Percentiles rank a stretch among this genome's conserved stretches.
Evolutionary conservation across 148 eudicot species (phyloP).

Genomic region (Arctostaphylos glauca): DNA sequence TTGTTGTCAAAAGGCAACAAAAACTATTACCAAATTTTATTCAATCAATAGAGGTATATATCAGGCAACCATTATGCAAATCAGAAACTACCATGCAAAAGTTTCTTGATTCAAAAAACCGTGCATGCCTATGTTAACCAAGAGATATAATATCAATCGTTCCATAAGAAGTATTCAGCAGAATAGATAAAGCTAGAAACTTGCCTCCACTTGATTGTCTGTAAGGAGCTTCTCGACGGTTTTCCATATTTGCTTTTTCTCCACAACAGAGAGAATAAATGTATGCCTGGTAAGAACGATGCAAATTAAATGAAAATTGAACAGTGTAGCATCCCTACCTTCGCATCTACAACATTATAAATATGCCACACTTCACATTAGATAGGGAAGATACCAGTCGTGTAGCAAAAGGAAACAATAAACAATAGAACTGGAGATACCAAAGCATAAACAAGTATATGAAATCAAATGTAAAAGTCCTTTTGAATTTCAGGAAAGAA

Average conservation of each 20-base stretch:
- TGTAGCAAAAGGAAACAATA: neutral
- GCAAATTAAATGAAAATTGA: neutral
- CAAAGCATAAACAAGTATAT: neutral
- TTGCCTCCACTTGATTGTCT: slow-evolving; percentile 94
- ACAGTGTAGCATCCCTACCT: neutral
- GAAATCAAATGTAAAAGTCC: neutral
- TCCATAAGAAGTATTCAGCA: neutral
- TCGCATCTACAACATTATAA: neutral
- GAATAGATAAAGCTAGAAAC: slow-evolving; percentile 21
- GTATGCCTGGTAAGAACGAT: slow-evolving; percentile 58
- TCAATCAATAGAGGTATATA: no score
- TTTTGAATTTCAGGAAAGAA: neutral
- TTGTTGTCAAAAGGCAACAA: neutral
- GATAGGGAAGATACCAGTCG: neutral
- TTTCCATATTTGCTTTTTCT: slow-evolving; percentile 78
- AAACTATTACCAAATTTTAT: neutral
- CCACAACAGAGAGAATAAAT: slow-evolving; percentile 60
- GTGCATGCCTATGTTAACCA: neutral
- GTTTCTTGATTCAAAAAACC: neutral
- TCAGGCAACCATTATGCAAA: neutral
- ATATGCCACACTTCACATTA: neutral
- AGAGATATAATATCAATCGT: slow-evolving; percentile 1
- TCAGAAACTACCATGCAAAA: neutral
- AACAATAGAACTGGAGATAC: slow-evolving; percentile 1
- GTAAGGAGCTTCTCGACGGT: slow-evolving; percentile 74